Conservation (phyloP, 1,284 basidiomycete genomes). For the Tylopilus sp. region DNA sequence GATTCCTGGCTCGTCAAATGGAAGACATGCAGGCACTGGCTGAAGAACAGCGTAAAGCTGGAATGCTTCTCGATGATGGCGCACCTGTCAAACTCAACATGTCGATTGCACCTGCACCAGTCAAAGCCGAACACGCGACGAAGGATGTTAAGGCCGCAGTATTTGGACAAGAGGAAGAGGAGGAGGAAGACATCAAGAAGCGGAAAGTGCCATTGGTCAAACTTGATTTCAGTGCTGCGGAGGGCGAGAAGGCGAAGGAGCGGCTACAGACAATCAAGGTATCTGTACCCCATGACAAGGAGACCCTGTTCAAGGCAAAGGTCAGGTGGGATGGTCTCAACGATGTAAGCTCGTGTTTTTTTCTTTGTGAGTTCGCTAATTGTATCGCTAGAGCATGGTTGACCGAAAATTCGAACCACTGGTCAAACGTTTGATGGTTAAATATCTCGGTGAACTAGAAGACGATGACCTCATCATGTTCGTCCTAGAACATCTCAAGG, state of each 20-base stretch:
- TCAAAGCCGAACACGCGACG: conserved; percentile 44
- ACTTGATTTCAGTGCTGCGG: conserved; percentile 79
- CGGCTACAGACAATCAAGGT: conserved; percentile 70
- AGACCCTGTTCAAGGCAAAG: conserved; percentile 71
- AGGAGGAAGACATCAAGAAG: conserved; percentile 76
- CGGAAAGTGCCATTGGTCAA: conserved; percentile 79
- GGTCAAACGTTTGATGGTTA: conserved; percentile 73
- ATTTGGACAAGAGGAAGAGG: conserved; percentile 76
- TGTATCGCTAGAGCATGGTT: conserved; percentile 54
- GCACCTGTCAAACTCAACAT: conserved; percentile 83
- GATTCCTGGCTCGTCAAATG: conserved; percentile 85
- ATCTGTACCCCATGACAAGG: conserved; percentile 68
- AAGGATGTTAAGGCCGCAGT: conserved; percentile 56
- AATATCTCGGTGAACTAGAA: conserved; percentile 83
- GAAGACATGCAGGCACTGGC: conserved; percentile 86
- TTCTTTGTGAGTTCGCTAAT: conserved; percentile 5
- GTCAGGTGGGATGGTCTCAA: conserved; percentile 84
- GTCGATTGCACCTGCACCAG: conserved; percentile 48
- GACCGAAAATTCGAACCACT: conserved; percentile 79
- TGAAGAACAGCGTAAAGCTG: conserved; percentile 82
- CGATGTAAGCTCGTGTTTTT: conserved; percentile 59
- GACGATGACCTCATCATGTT: conserved; percentile 89
- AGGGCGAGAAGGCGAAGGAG: conserved; percentile 74
- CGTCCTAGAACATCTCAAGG: conserved; percentile 82
- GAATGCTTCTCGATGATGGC: conserved; percentile 85